A percentile compares a stretch with the other conserved stretches of the same genome.
Conservation (phyloP, 2,329 filamentous ascomycete species). For the Paramyrothecium sp. region DNA sequence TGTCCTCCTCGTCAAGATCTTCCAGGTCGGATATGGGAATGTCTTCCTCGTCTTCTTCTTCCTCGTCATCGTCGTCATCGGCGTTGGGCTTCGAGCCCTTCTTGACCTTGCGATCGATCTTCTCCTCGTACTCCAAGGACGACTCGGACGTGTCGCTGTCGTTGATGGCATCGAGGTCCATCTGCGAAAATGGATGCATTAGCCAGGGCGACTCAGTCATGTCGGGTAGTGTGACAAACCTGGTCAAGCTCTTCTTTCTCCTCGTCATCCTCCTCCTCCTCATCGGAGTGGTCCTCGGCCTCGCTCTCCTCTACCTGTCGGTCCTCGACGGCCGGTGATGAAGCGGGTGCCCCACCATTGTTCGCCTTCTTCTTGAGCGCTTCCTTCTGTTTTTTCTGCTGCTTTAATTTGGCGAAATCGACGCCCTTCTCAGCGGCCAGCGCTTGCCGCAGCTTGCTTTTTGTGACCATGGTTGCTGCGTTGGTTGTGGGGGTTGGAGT, state of each 20-base stretch:
- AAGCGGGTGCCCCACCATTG: conserved; percentile 15
- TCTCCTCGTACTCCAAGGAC: conserved; percentile 75
- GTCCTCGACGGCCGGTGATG: conserved; percentile 15
- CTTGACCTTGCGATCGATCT: conserved; percentile 50
- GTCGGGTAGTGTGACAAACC: conserved; percentile 20
- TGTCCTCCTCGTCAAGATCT: conserved; percentile 74
- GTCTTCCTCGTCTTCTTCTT: conserved; percentile 78
- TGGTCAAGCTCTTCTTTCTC: conserved; percentile 32
- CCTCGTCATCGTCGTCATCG: conserved; percentile 54
- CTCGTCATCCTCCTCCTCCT: conserved; percentile 30
- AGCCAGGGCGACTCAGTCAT: not conserved
- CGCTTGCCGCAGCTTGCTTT: conserved; percentile 52
- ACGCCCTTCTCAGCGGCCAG: conserved; percentile 53
- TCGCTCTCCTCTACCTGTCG: conserved; percentile 31
- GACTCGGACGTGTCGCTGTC: conserved; percentile 66
- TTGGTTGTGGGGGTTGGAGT: conserved; percentile 10
- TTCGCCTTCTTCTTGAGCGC: conserved; percentile 35
- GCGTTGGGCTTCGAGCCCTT: conserved; percentile 18
- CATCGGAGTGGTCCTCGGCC: conserved; percentile 26
- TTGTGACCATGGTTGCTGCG: conserved; percentile 34
- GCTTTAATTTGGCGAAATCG: conserved; percentile 51
- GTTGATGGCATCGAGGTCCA: conserved; percentile 56
- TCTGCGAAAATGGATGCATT: conserved; percentile 23
- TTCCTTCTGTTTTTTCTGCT: conserved; percentile 46
- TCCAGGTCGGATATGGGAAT: conserved; percentile 87